Percentiles rank a stretch among this genome's conserved stretches.
Conservation (phyloP, 1,139 yeast genomes). For the Yamadazyma atlantica region DNA sequence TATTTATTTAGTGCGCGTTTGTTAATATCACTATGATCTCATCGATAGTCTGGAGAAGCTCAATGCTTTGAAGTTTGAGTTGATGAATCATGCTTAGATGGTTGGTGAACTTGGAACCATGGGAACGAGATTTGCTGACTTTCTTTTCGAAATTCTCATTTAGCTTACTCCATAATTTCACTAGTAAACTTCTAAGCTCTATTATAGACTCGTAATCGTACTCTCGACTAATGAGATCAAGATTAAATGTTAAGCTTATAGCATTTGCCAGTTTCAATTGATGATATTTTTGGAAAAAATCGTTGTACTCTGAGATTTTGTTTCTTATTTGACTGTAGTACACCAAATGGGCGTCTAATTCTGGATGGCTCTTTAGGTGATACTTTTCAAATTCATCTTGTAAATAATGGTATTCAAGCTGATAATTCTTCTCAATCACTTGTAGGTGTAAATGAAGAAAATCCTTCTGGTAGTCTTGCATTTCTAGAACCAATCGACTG, state of each 20-base stretch:
- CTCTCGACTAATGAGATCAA: slow-evolving; percentile 3
- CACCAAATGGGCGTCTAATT: slow-evolving; percentile 3
- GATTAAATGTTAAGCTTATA: not conserved
- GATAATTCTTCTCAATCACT: slow-evolving; percentile 10
- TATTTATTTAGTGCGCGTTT: slow-evolving; percentile 12
- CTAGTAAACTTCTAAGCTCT: slow-evolving; percentile 12
- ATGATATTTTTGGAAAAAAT: slow-evolving; percentile 1
- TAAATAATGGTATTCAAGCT: slow-evolving; percentile 9
- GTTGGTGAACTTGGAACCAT: slow-evolving; percentile 5
- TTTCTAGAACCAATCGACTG: not conserved
- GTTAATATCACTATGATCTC: slow-evolving; percentile 11
- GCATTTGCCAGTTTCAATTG: not conserved
- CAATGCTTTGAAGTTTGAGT: slow-evolving; percentile 8
- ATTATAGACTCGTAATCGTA: slow-evolving; percentile 12
- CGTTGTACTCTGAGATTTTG: slow-evolving; percentile 12
- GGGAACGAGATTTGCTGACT: slow-evolving; percentile 4
- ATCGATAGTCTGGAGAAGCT: slow-evolving; percentile 7
- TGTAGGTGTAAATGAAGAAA: slow-evolving; percentile 6
- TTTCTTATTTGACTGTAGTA: slow-evolving; percentile 12
- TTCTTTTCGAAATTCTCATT: slow-evolving; percentile 11
- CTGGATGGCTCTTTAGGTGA: slow-evolving; percentile 9
- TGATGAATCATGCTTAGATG: slow-evolving; percentile 10
- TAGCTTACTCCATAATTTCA: slow-evolving; percentile 12
- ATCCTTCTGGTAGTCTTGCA: not conserved
- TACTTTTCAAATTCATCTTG: slow-evolving; percentile 10